A percentile compares a stretch with the other conserved stretches of the same genome.
Conservation (phyloP, 2,329 filamentous ascomycete species). For the Hortaea werneckii region DNA sequence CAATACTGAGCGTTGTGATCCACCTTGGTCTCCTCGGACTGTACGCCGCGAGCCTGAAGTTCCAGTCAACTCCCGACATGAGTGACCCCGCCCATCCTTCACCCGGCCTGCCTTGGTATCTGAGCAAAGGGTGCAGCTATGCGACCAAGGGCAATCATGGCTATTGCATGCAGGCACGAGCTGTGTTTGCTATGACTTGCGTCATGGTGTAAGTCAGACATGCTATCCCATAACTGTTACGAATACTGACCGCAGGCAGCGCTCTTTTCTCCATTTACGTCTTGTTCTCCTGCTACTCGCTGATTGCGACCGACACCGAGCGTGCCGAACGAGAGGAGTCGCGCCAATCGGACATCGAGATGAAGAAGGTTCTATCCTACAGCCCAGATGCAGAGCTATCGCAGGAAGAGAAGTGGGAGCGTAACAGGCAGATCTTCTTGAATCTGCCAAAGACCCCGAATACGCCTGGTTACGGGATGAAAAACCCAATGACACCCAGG, state of each 20-base stretch:
- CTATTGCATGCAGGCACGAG: slow-evolving; percentile 60
- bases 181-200: slow-evolving; percentile 52
- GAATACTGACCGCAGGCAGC: slow-evolving; percentile 28
- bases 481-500: slow-evolving; percentile 47
- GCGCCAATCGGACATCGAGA: slow-evolving; percentile 26
- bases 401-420: slow-evolving; percentile 46
- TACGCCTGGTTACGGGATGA: slow-evolving; percentile 30
- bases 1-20: slow-evolving; percentile 43
- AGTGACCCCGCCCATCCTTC: slow-evolving; percentile 54
- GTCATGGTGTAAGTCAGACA: slow-evolving; percentile 56
- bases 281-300: slow-evolving; percentile 47
- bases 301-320: slow-evolving; percentile 33
- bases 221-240: slow-evolving; percentile 1
- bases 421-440: slow-evolving; percentile 34
- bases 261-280: slow-evolving; percentile 51
- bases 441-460: slow-evolving; percentile 34
- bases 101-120: slow-evolving; percentile 61
- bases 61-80: slow-evolving; percentile 64
- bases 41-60: slow-evolving; percentile 56
- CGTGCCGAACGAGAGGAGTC: slow-evolving; percentile 18
- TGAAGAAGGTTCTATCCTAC: slow-evolving; percentile 43
- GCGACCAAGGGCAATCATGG: slow-evolving; percentile 39
- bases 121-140: slow-evolving; percentile 53
- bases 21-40: slow-evolving; percentile 50
- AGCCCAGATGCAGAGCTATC: slow-evolving; percentile 33